These are phyloP conservation scores for Viola odorata DNA, from an alignment of 345 rosid genomes.

Conservation along the genomic window DNA sequence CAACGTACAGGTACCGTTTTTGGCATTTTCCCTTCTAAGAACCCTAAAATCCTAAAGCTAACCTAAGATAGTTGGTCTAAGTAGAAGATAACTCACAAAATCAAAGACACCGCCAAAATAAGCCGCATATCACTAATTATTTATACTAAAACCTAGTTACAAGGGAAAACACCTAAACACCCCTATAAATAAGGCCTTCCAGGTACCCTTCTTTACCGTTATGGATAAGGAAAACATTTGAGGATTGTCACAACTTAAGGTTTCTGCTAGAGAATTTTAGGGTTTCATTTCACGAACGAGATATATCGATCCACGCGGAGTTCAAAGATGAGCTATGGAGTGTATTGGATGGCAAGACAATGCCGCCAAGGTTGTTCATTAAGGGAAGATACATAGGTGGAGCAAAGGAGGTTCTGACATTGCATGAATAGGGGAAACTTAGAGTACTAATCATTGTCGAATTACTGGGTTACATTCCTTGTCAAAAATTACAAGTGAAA, in stretches of 20 bases:
- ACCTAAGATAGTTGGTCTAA: too few relatives aligned
- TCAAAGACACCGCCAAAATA: too few relatives aligned
- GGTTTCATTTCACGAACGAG: slow-evolving; percentile 19
- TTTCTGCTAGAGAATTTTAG: slow-evolving; percentile 26
- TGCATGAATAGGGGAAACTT: slow-evolving; percentile 23
- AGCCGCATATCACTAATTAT: too few relatives aligned
- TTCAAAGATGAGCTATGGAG: slow-evolving; percentile 25
- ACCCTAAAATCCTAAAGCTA: too few relatives aligned
- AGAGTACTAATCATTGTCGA: background rate
- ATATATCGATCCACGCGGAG: slow-evolving; percentile 27
- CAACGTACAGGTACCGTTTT: too few relatives aligned
- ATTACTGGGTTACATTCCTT: too few relatives aligned
- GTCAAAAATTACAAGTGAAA: background rate
- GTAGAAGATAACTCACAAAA: too few relatives aligned
- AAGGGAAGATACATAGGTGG: slow-evolving; percentile 29
- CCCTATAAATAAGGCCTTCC: too few relatives aligned
- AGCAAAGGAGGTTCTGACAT: slow-evolving; percentile 22
- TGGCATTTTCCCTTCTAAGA: too few relatives aligned
- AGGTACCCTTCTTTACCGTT: too few relatives aligned
- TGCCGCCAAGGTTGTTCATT: slow-evolving; percentile 26
- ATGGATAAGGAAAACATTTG: slow-evolving; percentile 27
- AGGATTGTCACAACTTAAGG: slow-evolving; percentile 25
- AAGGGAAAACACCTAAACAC: too few relatives aligned
- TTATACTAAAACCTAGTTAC: too few relatives aligned
- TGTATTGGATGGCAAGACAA: slow-evolving; percentile 15